Percentiles rank a stretch among this genome's conserved stretches.
Conservation (phyloP, 2,329 filamentous ascomycete species). For the Cladosporium austrohemisphaericum region DNA sequence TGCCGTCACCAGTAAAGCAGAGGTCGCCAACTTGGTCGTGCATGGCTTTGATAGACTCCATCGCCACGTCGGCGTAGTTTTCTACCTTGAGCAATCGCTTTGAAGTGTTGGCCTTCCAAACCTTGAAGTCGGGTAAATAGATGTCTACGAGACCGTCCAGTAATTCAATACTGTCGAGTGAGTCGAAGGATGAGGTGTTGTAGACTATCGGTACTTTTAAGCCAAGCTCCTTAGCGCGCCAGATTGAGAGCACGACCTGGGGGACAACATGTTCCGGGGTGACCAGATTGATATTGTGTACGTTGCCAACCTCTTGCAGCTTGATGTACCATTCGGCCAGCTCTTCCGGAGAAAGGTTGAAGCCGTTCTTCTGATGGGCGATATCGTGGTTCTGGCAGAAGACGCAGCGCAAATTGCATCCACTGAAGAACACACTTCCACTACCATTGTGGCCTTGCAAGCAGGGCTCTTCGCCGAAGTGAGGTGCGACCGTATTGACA, state of each 20-base stretch:
- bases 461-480: conserved; percentile 81
- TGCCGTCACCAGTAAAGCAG: conserved; percentile 75
- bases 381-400: conserved; percentile 84
- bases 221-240: conserved; percentile 67
- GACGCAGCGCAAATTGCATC: conserved; percentile 70
- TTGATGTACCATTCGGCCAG: conserved; percentile 81
- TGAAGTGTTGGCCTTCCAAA: conserved; percentile 66
- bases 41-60: conserved; percentile 76
- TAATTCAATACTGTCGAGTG: conserved; percentile 64
- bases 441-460: conserved; percentile 78
- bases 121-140: conserved; percentile 85
- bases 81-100: conserved; percentile 73
- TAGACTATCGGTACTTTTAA: conserved; percentile 73
- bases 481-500: conserved; percentile 79
- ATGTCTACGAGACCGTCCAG: conserved; percentile 80
- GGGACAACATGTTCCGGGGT: conserved; percentile 85
- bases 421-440: conserved; percentile 77
- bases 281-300: conserved; percentile 88
- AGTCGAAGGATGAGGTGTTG: conserved; percentile 81
- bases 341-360: conserved; percentile 73
- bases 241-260: conserved; percentile 72
- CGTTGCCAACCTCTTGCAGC: conserved; percentile 70
- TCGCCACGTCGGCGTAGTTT: conserved; percentile 67
- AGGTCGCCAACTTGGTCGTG: conserved; percentile 77
- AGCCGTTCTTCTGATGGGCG: conserved; percentile 73